Percentiles rank a stretch among this genome's conserved stretches.
These are phyloP conservation scores for Fusarium sp. DNA, from an alignment of 2,329 filamentous ascomycete species.

Conservation along the genomic window DNA sequence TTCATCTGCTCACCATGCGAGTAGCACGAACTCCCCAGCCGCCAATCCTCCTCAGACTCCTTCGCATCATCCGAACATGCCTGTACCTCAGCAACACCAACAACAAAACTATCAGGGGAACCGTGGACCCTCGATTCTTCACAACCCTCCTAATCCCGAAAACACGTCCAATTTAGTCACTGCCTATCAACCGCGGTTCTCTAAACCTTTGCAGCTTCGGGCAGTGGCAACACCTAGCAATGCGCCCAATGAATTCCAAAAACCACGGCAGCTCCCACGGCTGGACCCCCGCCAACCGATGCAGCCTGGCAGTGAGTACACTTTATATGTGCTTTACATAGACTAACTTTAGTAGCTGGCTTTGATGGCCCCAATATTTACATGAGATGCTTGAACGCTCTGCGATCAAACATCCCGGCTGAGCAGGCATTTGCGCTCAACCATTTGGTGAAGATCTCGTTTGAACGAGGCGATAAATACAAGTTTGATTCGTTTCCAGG, in stretches of 20 bases:
- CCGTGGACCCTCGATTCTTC: constrained; percentile 62
- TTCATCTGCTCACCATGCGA: constrained; percentile 61
- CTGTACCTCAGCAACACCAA: constrained; percentile 50
- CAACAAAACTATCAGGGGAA: constrained; percentile 52
- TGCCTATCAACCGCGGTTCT: constrained; percentile 77
- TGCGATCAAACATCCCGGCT: constrained; percentile 82
- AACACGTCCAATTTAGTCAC: constrained; percentile 73
- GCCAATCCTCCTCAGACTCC: constrained; percentile 48
- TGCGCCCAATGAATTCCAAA: constrained; percentile 75
- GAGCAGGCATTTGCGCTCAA: constrained; percentile 96
- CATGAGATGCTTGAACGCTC: constrained; percentile 85
- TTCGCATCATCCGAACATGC: constrained; percentile 55
- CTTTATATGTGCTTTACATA: neutral
- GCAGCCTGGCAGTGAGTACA: constrained; percentile 74
- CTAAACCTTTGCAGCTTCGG: constrained; percentile 76
- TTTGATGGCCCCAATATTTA: constrained; percentile 92
- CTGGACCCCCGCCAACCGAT: constrained; percentile 60
- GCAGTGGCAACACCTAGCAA: constrained; percentile 83
- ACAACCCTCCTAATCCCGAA: constrained; percentile 70
- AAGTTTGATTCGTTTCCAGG: constrained; percentile 93
- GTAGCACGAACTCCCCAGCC: constrained; percentile 49
- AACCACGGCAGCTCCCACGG: constrained; percentile 61
- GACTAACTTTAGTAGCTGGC: constrained; percentile 59
- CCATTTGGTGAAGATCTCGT: constrained; percentile 95
- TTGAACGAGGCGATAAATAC: constrained; percentile 94